Percentiles rank a stretch among this genome's conserved stretches.
Conservation (phyloP, 805 yeast genomes). For the Deakozyma indianensis region DNA sequence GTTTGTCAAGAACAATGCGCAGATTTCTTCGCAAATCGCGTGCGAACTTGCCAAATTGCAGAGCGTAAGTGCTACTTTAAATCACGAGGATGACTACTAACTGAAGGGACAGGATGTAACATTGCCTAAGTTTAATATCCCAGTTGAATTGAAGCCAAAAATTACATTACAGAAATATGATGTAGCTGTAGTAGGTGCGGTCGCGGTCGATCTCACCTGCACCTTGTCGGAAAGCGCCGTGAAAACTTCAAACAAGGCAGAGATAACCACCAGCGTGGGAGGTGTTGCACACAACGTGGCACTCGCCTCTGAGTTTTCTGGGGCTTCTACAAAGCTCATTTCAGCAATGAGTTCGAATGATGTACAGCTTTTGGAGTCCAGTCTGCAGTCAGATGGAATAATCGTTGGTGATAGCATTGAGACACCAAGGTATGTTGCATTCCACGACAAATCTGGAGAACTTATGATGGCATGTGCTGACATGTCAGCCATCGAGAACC, state of each 20-base stretch:
- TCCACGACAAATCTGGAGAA: constrained; percentile 48
- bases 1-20: constrained; percentile 68
- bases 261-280: constrained; percentile 43
- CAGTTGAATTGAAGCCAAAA: constrained; percentile 2
- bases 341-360: constrained; percentile 50
- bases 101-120: background rate
- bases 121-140: background rate
- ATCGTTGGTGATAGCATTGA: constrained; percentile 13
- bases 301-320: constrained; percentile 36
- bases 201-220: constrained; percentile 63
- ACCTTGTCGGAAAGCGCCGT: constrained; percentile 17
- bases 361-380: constrained; percentile 12
- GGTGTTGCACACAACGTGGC: constrained; percentile 80
- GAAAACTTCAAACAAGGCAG: constrained; percentile 65
- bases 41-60: constrained; percentile 30
- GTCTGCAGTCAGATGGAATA: constrained; percentile 27
- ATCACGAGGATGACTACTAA: no score
- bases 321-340: constrained; percentile 28
- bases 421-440: constrained; percentile 65
- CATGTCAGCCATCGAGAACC: constrained; percentile 52
- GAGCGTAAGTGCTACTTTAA: constrained; percentile 8
- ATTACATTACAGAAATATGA: constrained; percentile 5
- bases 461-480: constrained; percentile 70
- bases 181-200: constrained; percentile 50
- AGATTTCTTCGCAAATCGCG: constrained; percentile 55